phyloP scores from a whole-genome alignment of 805 yeast species.

The Candida ulmi region DNA sequence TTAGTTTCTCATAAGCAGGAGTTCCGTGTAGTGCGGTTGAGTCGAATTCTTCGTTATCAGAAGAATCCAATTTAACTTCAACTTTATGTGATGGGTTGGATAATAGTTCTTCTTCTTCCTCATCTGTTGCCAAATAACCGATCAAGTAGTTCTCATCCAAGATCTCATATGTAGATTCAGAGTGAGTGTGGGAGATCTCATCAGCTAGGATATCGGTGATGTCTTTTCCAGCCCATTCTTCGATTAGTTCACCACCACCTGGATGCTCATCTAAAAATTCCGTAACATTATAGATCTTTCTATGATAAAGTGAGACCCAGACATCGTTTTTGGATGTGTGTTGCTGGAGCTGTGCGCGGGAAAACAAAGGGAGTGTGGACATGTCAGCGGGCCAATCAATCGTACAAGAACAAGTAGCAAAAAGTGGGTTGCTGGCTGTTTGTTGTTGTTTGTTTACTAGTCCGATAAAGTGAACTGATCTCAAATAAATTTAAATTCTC shows the following conservation, averaged over 20 bases:
- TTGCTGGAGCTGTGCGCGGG: conserved; percentile 40
- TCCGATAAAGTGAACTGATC: too few species aligned
- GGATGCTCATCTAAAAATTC: conserved; percentile 49
- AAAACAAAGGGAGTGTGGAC: conserved; percentile 54
- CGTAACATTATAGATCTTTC: conserved; percentile 84
- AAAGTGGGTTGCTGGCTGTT: too few species aligned
- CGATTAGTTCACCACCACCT: conserved; percentile 79
- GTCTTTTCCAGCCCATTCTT: conserved; percentile 78
- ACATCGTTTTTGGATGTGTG: conserved; percentile 53
- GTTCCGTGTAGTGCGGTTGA: conserved; percentile 55
- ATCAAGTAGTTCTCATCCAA: conserved; percentile 74
- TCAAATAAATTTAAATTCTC: too few species aligned
- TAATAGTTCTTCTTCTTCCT: conserved; percentile 69
- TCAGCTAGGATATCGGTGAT: conserved; percentile 82
- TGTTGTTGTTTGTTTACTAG: too few species aligned
- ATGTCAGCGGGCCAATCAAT: too few species aligned
- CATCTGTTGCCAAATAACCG: conserved; percentile 77
- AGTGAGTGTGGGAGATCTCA: conserved; percentile 65
- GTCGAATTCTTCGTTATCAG: conserved; percentile 33
- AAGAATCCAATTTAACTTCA: conserved; percentile 46
- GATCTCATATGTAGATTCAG: conserved; percentile 82
- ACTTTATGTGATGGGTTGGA: conserved; percentile 53
- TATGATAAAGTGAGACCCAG: conserved; percentile 75
- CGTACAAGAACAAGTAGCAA: too few species aligned
- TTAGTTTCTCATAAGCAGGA: conserved; percentile 68